phyloP scores from a whole-genome alignment of 371 early-diverging fungal genomes.

The Dichotomocladium elegans region DNA sequence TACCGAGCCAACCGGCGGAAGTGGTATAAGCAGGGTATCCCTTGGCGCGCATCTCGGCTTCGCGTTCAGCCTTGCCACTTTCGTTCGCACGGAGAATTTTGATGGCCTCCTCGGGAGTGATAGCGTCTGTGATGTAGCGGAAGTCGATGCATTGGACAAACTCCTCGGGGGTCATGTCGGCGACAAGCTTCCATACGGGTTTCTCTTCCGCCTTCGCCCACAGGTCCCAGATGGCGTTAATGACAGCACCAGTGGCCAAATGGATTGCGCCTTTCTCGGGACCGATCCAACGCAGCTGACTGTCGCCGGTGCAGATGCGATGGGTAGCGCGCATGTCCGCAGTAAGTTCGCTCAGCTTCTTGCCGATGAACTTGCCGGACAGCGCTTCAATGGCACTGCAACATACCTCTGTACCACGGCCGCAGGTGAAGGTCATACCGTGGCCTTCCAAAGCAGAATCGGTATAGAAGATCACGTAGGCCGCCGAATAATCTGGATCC shows the following conservation, averaged over 20 bases:
- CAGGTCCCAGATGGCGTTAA: slow-evolving; percentile 55
- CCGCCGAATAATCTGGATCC: slow-evolving; percentile 53
- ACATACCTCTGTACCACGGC: slow-evolving; percentile 47
- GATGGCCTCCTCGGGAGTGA: slow-evolving; percentile 50
- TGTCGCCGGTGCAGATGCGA: slow-evolving; percentile 47
- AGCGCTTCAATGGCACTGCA: slow-evolving; percentile 41
- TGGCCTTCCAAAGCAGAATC: slow-evolving; percentile 36
- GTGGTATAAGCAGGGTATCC: slow-evolving; percentile 51
- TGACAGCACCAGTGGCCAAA: slow-evolving; percentile 50
- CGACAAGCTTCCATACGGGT: slow-evolving; percentile 51
- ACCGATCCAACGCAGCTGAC: slow-evolving; percentile 51
- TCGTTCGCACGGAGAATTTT: slow-evolving; percentile 31
- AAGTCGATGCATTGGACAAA: slow-evolving; percentile 51
- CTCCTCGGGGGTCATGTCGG: slow-evolving; percentile 48
- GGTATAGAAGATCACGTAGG: slow-evolving; percentile 47
- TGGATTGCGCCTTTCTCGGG: slow-evolving; percentile 53
- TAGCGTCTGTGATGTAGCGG: slow-evolving; percentile 51
- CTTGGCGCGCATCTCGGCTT: slow-evolving; percentile 31
- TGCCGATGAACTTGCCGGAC: slow-evolving; percentile 38
- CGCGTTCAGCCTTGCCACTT: slow-evolving; percentile 30
- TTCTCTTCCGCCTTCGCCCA: slow-evolving; percentile 53
- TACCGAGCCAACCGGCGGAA: slow-evolving; percentile 53
- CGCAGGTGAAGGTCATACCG: slow-evolving; percentile 50
- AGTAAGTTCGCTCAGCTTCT: slow-evolving; percentile 24
- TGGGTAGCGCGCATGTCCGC: slow-evolving; percentile 44